Evolutionary conservation across 176 grass and related monocot genomes (phyloP).

Genomic region (Coix lacrymajobi): DNA sequence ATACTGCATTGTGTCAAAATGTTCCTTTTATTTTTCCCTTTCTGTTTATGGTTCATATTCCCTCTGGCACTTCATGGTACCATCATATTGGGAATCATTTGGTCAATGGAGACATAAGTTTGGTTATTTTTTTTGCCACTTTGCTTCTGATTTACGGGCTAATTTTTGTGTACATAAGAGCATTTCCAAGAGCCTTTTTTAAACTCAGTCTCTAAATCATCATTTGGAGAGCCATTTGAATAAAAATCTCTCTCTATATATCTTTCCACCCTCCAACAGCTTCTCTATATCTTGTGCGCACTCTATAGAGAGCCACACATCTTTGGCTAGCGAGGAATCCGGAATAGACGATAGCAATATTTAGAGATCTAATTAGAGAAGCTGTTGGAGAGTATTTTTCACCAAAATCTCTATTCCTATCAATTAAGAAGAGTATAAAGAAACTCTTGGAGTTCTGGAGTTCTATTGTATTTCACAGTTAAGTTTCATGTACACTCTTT

Average conservation of each 20-base stretch:
- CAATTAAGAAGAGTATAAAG: background rate
- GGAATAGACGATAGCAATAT: background rate
- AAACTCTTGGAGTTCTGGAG: background rate
- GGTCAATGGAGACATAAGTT: background rate
- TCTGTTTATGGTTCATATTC: background rate
- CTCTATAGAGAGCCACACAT: too few species aligned
- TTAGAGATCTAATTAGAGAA: background rate
- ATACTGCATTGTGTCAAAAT: background rate
- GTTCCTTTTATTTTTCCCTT: slow-evolving; percentile 10
- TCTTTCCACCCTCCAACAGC: background rate
- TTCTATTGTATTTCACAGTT: background rate
- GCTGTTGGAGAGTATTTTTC: background rate
- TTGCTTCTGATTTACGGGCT: background rate
- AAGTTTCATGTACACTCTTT: background rate
- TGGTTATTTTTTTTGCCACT: background rate
- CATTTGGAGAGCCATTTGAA: background rate
- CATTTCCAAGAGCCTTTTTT: background rate
- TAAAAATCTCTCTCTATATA: background rate
- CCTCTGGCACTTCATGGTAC: background rate
- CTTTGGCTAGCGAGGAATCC: background rate
- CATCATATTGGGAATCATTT: background rate
- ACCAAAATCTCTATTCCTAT: background rate
- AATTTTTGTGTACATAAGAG: background rate
- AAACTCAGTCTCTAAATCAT: background rate
- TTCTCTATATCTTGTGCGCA: background rate